Evolutionary conservation across 768 basidiomycete genomes (phyloP), one percentile per base, ranked within the genome.

Genomic region (Cantharellus anzutake): DNA sequence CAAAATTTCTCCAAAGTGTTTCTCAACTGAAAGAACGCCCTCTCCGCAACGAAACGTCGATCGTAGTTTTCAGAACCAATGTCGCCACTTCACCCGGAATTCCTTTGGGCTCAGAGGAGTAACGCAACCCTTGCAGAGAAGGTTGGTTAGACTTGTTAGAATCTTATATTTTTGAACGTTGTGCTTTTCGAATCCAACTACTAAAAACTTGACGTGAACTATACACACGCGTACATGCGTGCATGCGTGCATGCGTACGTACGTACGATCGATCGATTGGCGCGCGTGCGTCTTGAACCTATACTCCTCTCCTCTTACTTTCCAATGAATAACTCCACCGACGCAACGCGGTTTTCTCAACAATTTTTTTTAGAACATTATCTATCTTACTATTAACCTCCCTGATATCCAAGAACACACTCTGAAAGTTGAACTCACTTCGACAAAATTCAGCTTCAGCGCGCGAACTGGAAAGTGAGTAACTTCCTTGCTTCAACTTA

Each of bases 81-180:
- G 20, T 29, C 20, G 20, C 20, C 44, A 11, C 44, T 55, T 37
- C 88, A 90, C 71, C 93, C 93, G 42, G 91, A 96, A 72, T 75
- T 94, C 41, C 77, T 92, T 2, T 98, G 93, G 91, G 93, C 94
- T 52, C 93, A 98, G 72, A 81, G 94, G 65, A 88, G 84, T 75
- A 85, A 81, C 44, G 76, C 71, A 14, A 66, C 74, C 5, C 78
- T 74, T 11, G 74, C 80, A 40, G 76, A 75, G 53, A 92, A 92
- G 76, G 92, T 87, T 52, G 48, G 69, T 64, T 40, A 14, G 35
- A 55, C 38, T 55, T 55, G 52, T 11, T 7, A 11, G 14, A 37
- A 55, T 7, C 7, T 37, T 11, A 11, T 11, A 0, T 11, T 37
- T 7, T 37, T 55, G 14, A 11, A 14, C 52, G 7, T 37, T 37